Evolutionary conservation across 257 asterid species (phyloP), one percentile per base, ranked within the genome.

Genomic region (Echites panduratus): DNA sequence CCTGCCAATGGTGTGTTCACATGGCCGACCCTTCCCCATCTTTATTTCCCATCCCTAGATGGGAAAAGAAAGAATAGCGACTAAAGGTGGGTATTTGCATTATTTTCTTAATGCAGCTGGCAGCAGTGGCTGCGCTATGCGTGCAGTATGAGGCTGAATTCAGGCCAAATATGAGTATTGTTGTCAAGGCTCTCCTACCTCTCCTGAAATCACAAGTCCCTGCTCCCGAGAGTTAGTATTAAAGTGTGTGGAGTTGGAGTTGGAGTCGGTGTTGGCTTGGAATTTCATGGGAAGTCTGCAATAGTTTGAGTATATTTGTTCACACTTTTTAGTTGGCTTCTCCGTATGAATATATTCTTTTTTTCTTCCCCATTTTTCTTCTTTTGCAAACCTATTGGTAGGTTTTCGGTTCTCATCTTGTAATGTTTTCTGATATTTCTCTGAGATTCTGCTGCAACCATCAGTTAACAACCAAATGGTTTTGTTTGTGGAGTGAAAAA

Each of bases 131-230:
- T 73, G 97, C 97, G 70, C 80, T 90, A 69, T 90, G 97, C 57
- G 97, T 90, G 80, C 97, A 90, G 82, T 90, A 90, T 62, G 97
- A 90, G 79, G 84, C 96, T n/a, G 97, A 90, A 82, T 90, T 90
- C 75, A 89, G 97, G 69, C 97, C 97, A 32, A 90, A 90, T 71
- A 90, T 90, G 97, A 90, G 97, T 85, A 89, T 90, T 50, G 97
- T 90, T 26, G 97, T 90, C 16, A 90, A 90, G 89, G 97, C 97
- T 70, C 81, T 90, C 72, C 97, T 89, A 82, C 96, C 97, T 52
- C 85, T 90, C 22, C 69, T 89, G 85, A 90, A 82, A 84, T 77
- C 96, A 5, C 70, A 83, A 32, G 89, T 54, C 70, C 92, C 91
- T 53, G 75, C 89, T 69, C 83, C 85, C 6, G 93, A 84, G 86